Evolutionary conservation across 2,329 filamentous ascomycete species (phyloP).

Genomic region (Lasiodiplodia sp.): DNA sequence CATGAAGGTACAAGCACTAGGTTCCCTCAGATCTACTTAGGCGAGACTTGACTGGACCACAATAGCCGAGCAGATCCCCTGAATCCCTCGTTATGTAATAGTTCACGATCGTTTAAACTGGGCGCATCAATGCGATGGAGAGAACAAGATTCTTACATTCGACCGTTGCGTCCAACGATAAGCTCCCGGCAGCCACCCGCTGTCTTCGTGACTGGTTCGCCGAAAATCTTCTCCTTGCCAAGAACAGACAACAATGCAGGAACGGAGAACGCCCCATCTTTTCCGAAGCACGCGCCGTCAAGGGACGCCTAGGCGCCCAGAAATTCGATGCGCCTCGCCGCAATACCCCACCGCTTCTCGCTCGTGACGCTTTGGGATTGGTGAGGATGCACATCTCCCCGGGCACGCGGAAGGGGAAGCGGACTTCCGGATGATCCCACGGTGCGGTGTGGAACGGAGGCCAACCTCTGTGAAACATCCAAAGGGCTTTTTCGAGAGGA

Average conservation of each 20-base stretch:
- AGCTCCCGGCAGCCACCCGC: neutral
- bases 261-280: constrained; percentile 23
- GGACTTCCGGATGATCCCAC: neutral
- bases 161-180: neutral
- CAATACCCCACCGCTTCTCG: neutral
- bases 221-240: constrained; percentile 4
- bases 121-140: neutral
- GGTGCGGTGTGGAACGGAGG: neutral
- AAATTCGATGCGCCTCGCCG: constrained; percentile 2
- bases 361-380: neutral
- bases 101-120: neutral
- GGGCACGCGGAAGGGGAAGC: neutral
- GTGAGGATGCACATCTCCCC: neutral
- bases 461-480: neutral
- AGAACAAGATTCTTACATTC: neutral
- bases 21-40: neutral
- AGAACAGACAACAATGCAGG: neutral
- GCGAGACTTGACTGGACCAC: neutral
- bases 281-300: neutral
- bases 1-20: neutral
- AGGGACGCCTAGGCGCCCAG: neutral
- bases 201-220: neutral
- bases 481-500: neutral
- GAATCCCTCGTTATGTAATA: neutral
- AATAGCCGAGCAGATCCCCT: neutral